Evolutionary conservation across 345 rosid genomes (phyloP).

Genomic region (Rhizophora mangle): DNA sequence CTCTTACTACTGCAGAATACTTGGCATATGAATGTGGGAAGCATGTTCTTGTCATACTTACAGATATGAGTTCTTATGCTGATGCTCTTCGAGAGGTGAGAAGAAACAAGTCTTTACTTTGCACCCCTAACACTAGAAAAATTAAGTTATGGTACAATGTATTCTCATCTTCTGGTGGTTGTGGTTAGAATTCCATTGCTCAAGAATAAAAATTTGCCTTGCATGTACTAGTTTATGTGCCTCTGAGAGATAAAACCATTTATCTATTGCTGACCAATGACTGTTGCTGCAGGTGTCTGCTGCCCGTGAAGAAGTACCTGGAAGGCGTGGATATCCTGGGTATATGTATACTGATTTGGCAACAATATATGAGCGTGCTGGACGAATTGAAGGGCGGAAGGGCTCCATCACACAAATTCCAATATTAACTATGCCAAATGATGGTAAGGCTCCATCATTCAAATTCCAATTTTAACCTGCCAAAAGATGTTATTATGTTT

Average conservation of each 20-base stretch:
- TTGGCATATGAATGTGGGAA: slow-evolving; percentile 98
- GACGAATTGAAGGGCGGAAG: slow-evolving; percentile 93
- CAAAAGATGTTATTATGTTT: slow-evolving; percentile 71
- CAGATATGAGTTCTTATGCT: slow-evolving; percentile 98
- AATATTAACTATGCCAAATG: slow-evolving; percentile 98
- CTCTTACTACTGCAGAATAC: slow-evolving; percentile 94
- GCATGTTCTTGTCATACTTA: slow-evolving; percentile 93
- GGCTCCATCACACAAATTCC: slow-evolving; percentile 99
- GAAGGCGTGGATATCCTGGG: slow-evolving; percentile 99
- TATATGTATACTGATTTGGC: slow-evolving; percentile 99
- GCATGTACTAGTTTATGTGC: no score
- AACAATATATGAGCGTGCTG: slow-evolving; percentile 96
- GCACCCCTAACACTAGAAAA: neutral
- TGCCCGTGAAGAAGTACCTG: slow-evolving; percentile 99
- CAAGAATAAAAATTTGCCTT: no score
- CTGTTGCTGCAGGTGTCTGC: slow-evolving; percentile 80
- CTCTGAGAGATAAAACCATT: neutral
- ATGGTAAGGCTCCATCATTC: slow-evolving; percentile 98
- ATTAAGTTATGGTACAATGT: neutral
- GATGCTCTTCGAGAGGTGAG: slow-evolving; percentile 98
- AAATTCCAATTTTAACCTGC: slow-evolving; percentile 98
- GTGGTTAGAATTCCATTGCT: no score
- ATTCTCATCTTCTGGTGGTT: no score
- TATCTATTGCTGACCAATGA: slow-evolving; percentile 8
- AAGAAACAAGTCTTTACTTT: neutral